phyloP scores from a whole-genome alignment of 495 filamentous ascomycete genomes.

The Penicillium ucsense region DNA sequence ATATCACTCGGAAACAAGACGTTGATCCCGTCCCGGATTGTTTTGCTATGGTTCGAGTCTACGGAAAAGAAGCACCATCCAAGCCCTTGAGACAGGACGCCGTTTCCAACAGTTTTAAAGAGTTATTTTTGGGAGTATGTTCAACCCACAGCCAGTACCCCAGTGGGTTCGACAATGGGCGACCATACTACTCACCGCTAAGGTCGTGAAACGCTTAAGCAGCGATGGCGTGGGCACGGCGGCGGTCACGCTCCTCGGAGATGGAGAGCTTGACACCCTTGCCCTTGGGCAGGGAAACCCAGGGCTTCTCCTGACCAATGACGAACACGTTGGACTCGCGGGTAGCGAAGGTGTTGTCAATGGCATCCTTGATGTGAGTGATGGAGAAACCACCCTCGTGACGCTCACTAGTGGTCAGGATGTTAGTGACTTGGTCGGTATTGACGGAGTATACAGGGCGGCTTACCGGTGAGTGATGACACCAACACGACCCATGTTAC shows the following conservation, averaged over 20 bases:
- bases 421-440: no score
- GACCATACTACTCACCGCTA: constrained; percentile 11
- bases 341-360: constrained; percentile 98
- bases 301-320: constrained; percentile 95
- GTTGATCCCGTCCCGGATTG: constrained; percentile 17
- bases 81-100: constrained; percentile 33
- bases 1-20: constrained; percentile 27
- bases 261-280: constrained; percentile 99
- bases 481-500: constrained; percentile 99
- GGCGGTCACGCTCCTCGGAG: constrained; percentile 94
- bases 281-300: constrained; percentile 98
- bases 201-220: constrained; percentile 40
- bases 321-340: constrained; percentile 98
- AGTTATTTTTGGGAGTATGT: constrained; percentile 10
- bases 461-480: constrained; percentile 83
- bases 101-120: constrained; percentile 27
- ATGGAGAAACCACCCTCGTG: constrained; percentile 99
- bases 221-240: constrained; percentile 69
- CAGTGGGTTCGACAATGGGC: background rate
- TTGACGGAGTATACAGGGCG: no score
- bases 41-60: constrained; percentile 28
- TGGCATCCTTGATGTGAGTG: constrained; percentile 97
- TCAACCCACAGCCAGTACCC: constrained; percentile 4
- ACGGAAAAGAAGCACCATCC: constrained; percentile 29
- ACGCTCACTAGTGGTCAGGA: constrained; percentile 48